Evolutionary conservation across 2,329 filamentous ascomycete species (phyloP).

Genomic region (Fusarium sororula): DNA sequence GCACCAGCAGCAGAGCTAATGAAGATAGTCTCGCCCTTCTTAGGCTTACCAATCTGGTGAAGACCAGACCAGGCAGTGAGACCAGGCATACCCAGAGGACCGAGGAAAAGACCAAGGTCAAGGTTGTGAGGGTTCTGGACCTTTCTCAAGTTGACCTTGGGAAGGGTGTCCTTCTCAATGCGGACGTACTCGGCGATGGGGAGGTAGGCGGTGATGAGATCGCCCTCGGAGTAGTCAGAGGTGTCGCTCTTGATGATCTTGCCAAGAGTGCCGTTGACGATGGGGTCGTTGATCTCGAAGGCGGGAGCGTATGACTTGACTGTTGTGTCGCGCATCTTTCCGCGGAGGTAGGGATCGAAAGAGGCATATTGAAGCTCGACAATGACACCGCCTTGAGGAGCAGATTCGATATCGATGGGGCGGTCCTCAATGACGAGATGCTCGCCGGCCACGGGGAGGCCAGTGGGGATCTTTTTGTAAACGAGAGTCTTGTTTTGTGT

Average conservation of each 20-base stretch:
- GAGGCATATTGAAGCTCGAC: constrained; percentile 78
- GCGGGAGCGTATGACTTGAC: constrained; percentile 65
- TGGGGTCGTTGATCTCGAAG: constrained; percentile 69
- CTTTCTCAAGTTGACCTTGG: constrained; percentile 53
- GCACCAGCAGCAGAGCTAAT: constrained; percentile 82
- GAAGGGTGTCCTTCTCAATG: constrained; percentile 55
- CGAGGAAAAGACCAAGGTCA: constrained; percentile 74
- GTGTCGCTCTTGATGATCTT: constrained; percentile 77
- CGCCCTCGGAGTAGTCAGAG: constrained; percentile 70
- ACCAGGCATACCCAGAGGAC: constrained; percentile 70
- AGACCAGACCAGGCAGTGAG: constrained; percentile 77
- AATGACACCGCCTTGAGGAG: constrained; percentile 71
- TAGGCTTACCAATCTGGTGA: constrained; percentile 69
- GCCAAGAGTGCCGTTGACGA: constrained; percentile 71
- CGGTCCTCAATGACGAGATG: constrained; percentile 74
- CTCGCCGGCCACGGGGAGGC: constrained; percentile 74
- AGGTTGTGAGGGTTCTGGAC: constrained; percentile 76
- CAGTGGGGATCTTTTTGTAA: constrained; percentile 75
- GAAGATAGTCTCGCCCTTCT: constrained; percentile 79
- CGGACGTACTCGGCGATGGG: constrained; percentile 75
- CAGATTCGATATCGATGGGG: constrained; percentile 69
- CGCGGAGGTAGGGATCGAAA: constrained; percentile 86
- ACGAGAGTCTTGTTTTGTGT: constrained; percentile 75
- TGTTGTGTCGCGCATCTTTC: constrained; percentile 73
- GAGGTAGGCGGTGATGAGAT: constrained; percentile 68